Conservation (phyloP, 169 alveolate species). For the Theileria equi region DNA sequence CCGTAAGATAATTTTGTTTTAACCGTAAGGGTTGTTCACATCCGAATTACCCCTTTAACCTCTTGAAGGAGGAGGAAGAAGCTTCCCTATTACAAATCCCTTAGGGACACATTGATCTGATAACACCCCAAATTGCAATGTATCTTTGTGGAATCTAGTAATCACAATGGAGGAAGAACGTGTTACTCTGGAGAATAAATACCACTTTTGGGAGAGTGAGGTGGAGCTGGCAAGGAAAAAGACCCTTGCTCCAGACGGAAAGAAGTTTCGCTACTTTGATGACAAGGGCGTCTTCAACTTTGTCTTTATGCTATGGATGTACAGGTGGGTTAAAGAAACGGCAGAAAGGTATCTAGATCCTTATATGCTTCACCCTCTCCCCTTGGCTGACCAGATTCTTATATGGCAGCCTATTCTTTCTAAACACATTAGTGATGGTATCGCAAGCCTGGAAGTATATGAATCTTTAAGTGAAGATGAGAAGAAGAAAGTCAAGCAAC, state of each 20-base stretch:
- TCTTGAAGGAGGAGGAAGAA: no score
- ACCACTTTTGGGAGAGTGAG: constrained; percentile 18
- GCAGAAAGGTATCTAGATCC: constrained; percentile 15
- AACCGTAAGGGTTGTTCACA: no score
- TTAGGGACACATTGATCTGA: no score
- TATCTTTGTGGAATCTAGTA: no score
- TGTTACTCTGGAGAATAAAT: no score
- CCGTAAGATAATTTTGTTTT: no score
- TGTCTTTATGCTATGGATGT: constrained; percentile 37
- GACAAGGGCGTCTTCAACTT: constrained; percentile 15
- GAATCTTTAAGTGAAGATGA: neutral
- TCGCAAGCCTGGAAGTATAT: constrained; percentile 20
- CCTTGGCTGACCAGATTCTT: constrained; percentile 36
- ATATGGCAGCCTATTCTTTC: constrained; percentile 56
- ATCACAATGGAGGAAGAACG: no score
- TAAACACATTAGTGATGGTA: constrained; percentile 48
- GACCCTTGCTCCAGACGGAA: neutral
- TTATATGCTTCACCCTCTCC: constrained; percentile 33
- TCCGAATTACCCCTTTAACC: no score
- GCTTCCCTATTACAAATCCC: no score
- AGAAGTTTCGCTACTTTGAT: constrained; percentile 1
- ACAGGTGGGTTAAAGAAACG: constrained; percentile 20
- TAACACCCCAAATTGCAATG: no score
- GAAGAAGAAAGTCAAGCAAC: neutral
- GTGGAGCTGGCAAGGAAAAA: neutral